Conservation (phyloP, 78 protist genomes). For the slime mould (Dictyostelium discoideum) region dicty_2.7 NC_007091.3:4630501-4631000, state of each 20-base stretch:
- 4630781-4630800: background rate
- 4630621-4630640: background rate
- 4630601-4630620: background rate
- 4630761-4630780: background rate
- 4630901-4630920: background rate
- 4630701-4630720: background rate
- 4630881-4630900: background rate
- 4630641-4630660: background rate
- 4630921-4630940: no score
- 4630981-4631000: background rate
- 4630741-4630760: background rate
- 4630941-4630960: background rate
- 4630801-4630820: background rate
- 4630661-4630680: background rate
- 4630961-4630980: background rate
- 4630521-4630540: background rate
- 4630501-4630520: background rate
- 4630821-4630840: background rate
- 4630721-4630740: no score
- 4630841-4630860: background rate
- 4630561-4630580: background rate
- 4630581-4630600: background rate
- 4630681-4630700: background rate
- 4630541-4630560: background rate
- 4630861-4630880: background rate